A percentile compares a stretch with the other conserved stretches of the same genome.
These are phyloP conservation scores for Narthecium ossifragum DNA, from an alignment of 106 monocot genomes.

Conservation along the genomic window DNA sequence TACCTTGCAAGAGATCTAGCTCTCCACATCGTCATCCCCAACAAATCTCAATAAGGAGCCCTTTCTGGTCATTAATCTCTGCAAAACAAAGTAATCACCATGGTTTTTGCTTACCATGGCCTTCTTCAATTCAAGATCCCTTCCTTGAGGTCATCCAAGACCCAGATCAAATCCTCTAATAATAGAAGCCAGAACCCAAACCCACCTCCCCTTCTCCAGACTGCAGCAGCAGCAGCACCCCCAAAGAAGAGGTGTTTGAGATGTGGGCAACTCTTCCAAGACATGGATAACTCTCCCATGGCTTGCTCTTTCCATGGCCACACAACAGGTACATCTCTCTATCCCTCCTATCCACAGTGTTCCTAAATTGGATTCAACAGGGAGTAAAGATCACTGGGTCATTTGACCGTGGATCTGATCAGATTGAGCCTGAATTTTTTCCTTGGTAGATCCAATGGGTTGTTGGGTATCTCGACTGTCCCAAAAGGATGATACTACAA, in stretches of 20 bases:
- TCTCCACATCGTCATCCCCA: too few species aligned
- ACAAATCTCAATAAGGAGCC: background rate
- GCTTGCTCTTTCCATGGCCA: constrained; percentile 81
- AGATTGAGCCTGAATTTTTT: background rate
- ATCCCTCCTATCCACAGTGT: background rate
- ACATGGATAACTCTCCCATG: constrained; percentile 42
- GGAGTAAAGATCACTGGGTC: background rate
- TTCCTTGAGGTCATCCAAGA: too few species aligned
- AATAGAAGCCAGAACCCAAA: background rate
- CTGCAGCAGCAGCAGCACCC: background rate
- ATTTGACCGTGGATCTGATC: background rate
- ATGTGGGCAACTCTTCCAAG: constrained; percentile 42
- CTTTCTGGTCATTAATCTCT: too few species aligned
- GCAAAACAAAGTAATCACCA: too few species aligned
- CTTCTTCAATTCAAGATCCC: too few species aligned
- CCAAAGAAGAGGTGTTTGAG: constrained; percentile 44
- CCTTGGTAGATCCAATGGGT: too few species aligned
- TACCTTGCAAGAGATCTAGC: too few species aligned
- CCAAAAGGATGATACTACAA: too few species aligned
- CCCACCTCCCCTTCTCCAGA: background rate
- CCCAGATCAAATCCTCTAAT: background rate
- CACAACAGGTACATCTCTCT: constrained; percentile 40
- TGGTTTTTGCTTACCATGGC: too few species aligned
- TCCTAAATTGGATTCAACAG: background rate
- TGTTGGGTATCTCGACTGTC: too few species aligned